Evolutionary conservation across 371 early-diverging fungal species (phyloP).

Genomic region (Mortierella sp.): DNA sequence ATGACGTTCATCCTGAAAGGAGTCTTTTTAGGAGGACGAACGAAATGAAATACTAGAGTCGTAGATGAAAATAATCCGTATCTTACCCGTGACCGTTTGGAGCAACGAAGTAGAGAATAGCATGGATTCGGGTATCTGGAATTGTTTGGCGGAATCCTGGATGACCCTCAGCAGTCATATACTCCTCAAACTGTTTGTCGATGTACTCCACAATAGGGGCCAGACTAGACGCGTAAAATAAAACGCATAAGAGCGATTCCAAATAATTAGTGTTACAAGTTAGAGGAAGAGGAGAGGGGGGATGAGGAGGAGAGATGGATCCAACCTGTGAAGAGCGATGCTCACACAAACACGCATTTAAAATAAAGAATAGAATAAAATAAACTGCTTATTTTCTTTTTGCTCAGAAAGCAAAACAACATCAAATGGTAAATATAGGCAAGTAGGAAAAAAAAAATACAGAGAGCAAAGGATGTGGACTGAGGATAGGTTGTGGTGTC

Average conservation of each 20-base stretch:
- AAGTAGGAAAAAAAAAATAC: neutral
- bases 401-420: neutral
- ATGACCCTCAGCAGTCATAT: conserved; percentile 92
- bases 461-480: neutral
- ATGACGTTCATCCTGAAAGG: neutral
- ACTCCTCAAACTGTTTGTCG: conserved; percentile 91
- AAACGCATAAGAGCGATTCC: neutral
- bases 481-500: neutral
- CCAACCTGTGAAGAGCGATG: neutral
- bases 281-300: no score
- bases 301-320: neutral
- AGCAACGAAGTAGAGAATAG: conserved; percentile 93
- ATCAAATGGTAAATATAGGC: neutral
- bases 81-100: conserved; percentile 92
- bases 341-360: neutral
- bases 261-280: neutral
- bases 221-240: conserved; percentile 61
- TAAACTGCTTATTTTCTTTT: neutral
- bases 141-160: conserved; percentile 77
- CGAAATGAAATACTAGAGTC: conserved; percentile 57
- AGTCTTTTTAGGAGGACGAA: neutral
- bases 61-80: conserved; percentile 61
- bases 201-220: conserved; percentile 89
- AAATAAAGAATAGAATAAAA: neutral
- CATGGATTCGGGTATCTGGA: conserved; percentile 94